Percentiles rank a stretch among this genome's conserved stretches.
Evolutionary conservation across 139 green algal genomes (phyloP).

Genomic region (Nannochloris sp.): DNA sequence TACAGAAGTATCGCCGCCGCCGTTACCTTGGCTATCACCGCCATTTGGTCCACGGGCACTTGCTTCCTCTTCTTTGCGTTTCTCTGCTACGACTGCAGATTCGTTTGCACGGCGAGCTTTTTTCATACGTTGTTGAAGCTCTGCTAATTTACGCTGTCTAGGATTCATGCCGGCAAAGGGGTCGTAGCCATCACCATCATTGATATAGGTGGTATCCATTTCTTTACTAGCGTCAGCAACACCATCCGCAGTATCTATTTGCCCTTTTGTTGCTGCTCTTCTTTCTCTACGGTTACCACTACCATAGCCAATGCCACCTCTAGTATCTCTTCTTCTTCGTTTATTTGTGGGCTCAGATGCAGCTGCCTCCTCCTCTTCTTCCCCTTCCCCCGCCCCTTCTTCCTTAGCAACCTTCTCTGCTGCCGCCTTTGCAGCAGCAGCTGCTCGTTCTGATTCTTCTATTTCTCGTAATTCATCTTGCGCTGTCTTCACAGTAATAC

Average conservation of each 20-base stretch:
- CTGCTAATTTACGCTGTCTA: slow-evolving; percentile 75
- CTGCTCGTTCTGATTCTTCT: slow-evolving; percentile 9
- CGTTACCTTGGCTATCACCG: background rate
- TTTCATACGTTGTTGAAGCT: slow-evolving; percentile 74
- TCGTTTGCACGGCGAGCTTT: slow-evolving; percentile 82
- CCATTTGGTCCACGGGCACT: background rate
- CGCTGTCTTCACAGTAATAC: slow-evolving; percentile 25
- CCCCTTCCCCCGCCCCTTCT: background rate
- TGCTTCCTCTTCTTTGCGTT: slow-evolving; percentile 50
- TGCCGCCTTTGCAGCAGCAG: background rate
- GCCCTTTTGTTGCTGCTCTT: slow-evolving; percentile 1
- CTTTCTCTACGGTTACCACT: background rate
- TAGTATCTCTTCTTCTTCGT: background rate
- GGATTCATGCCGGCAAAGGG: slow-evolving; percentile 52
- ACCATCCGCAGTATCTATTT: background rate
- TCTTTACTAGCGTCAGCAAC: background rate
- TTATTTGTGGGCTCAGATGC: background rate
- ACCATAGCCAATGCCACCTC: background rate
- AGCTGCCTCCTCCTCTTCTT: slow-evolving; percentile 11
- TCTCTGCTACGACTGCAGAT: slow-evolving; percentile 78
- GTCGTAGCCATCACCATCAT: slow-evolving; percentile 26
- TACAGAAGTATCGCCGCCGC: too few relatives aligned
- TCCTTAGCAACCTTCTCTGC: background rate
- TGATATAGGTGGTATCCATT: background rate
- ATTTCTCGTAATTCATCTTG: slow-evolving; percentile 42